Percentiles rank a stretch among this genome's conserved stretches.
Conservation (phyloP, 2,329 filamentous ascomycete genomes). For the Atkinsonella texensis region DNA sequence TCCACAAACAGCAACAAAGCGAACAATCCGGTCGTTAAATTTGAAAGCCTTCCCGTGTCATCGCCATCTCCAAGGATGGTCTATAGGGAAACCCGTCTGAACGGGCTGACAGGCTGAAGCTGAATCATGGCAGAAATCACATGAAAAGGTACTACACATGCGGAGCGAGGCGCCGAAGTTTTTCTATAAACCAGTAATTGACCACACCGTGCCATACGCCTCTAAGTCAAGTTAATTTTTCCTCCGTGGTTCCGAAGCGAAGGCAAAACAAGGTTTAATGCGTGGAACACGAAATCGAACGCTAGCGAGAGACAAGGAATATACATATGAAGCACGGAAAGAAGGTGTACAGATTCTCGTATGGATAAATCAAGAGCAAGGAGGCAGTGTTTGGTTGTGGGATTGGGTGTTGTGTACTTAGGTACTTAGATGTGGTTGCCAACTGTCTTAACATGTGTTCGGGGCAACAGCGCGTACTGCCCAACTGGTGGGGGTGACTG, state of each 20-base stretch:
- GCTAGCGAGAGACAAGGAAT: neutral
- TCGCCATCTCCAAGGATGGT: too few relatives aligned
- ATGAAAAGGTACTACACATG: neutral
- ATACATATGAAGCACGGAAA: neutral
- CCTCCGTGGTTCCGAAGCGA: neutral
- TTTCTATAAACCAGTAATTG: too few relatives aligned
- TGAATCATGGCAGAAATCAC: too few relatives aligned
- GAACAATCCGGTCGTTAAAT: too few relatives aligned
- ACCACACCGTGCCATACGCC: neutral
- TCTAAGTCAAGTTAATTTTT: neutral
- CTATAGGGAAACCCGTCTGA: too few relatives aligned
- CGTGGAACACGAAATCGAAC: neutral
- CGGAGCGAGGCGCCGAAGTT: neutral
- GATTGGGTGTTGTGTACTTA: too few relatives aligned
- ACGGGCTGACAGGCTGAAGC: too few relatives aligned
- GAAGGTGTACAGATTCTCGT: neutral
- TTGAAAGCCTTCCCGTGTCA: too few relatives aligned
- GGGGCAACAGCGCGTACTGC: conserved; percentile 35
- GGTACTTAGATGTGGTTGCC: conserved; percentile 20
- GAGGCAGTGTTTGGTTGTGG: too few relatives aligned
- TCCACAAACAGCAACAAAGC: too few relatives aligned
- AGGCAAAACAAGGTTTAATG: neutral
- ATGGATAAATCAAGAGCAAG: neutral
- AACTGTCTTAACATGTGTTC: conserved; percentile 19
- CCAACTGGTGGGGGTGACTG: conserved; percentile 30